Percentiles rank a stretch among this genome's conserved stretches.
phyloP scores from a whole-genome alignment of 1,139 yeast species.

The Yamadazyma spencermartinsiae region DNA sequence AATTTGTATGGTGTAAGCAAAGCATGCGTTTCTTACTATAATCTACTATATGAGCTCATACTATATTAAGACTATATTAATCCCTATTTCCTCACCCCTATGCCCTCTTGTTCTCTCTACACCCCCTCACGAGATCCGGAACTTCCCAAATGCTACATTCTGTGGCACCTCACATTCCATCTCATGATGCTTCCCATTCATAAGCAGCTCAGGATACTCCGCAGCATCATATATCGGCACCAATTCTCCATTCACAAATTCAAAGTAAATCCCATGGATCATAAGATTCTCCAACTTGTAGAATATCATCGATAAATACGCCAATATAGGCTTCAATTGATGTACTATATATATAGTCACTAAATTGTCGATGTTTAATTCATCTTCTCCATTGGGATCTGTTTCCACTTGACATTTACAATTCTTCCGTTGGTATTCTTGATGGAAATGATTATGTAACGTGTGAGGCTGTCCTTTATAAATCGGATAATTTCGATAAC shows the following conservation, averaged over 20 bases:
- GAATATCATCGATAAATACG: constrained; percentile 27
- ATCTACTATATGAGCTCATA: no score
- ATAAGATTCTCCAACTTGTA: constrained; percentile 28
- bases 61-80: no score
- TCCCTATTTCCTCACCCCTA: background rate
- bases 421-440: background rate
- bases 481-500: constrained; percentile 33
- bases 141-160: constrained; percentile 23
- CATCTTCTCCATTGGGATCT: constrained; percentile 26
- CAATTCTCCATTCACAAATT: constrained; percentile 17
- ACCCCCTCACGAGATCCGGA: constrained; percentile 12
- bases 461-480: constrained; percentile 42
- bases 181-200: constrained; percentile 7
- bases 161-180: constrained; percentile 15
- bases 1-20: no score
- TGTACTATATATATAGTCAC: constrained; percentile 39
- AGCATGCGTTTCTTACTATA: no score
- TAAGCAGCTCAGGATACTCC: constrained; percentile 27
- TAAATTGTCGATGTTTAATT: constrained; percentile 33
- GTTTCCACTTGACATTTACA: constrained; percentile 26
- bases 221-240: constrained; percentile 30
- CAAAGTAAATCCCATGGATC: constrained; percentile 42
- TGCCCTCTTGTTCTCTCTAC: background rate
- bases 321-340: constrained; percentile 33
- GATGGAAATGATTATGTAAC: constrained; percentile 35